Evolutionary conservation across 805 yeast genomes (phyloP).

Genomic region (Candida germanica): DNA sequence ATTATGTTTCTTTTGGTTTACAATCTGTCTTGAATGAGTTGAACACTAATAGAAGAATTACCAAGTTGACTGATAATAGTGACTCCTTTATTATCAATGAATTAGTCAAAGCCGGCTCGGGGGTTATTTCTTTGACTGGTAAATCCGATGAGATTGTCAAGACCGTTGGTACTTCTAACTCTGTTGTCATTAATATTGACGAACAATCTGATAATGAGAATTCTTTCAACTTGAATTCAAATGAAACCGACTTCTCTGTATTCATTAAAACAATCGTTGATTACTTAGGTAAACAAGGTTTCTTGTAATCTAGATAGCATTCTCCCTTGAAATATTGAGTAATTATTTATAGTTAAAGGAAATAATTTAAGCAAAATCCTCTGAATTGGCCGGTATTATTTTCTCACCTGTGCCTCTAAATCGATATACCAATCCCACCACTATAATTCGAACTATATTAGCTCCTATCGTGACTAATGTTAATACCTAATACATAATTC

Average conservation of each 20-base stretch:
- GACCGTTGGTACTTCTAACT: conserved; percentile 52
- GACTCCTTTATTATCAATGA: conserved; percentile 65
- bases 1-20: conserved; percentile 69
- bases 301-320: conserved; percentile 42
- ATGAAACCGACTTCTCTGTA: conserved; percentile 19
- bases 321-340: no score
- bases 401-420: no score
- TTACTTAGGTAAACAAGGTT: conserved; percentile 79
- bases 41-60: conserved; percentile 77
- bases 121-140: conserved; percentile 52
- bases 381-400: no score
- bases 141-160: conserved; percentile 41
- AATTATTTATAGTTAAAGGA: no score
- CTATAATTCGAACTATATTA: no score
- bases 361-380: no score
- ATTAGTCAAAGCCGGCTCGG: conserved; percentile 85
- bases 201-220: conserved; percentile 11
- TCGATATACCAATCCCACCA: no score
- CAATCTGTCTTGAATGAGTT: conserved; percentile 89
- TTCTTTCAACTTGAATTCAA: conserved; percentile 12
- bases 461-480: no score
- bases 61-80: conserved; percentile 44
- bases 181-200: conserved; percentile 37
- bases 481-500: neutral
- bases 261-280: conserved; percentile 73